A percentile compares a stretch with the other conserved stretches of the same genome.
These are phyloP conservation scores for Astrothelium macrocarpum DNA, from an alignment of 495 filamentous ascomycete genomes.

Conservation along the genomic window DNA sequence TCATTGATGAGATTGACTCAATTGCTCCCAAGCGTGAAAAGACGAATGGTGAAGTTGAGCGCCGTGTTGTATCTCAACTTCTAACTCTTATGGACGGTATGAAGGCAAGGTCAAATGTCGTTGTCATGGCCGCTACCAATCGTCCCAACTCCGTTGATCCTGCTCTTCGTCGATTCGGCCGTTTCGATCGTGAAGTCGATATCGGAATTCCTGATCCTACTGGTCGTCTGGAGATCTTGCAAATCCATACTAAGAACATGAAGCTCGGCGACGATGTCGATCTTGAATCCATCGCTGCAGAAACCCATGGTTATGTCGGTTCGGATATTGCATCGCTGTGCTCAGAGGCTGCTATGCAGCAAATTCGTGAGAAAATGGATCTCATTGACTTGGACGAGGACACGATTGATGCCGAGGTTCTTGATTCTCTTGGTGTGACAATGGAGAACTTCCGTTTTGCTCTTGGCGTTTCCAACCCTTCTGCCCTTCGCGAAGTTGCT, in stretches of 20 bases:
- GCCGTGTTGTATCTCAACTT: slow-evolving; percentile 94
- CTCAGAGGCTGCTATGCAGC: slow-evolving; percentile 99
- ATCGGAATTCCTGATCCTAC: slow-evolving; percentile 97
- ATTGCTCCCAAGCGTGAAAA: slow-evolving; percentile 99
- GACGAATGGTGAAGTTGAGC: slow-evolving; percentile 98
- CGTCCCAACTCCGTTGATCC: slow-evolving; percentile 96
- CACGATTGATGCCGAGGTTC: slow-evolving; percentile 95
- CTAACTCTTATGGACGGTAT: slow-evolving; percentile 98
- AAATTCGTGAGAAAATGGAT: slow-evolving; percentile 99
- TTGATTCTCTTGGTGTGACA: slow-evolving; percentile 95
- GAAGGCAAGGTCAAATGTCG: slow-evolving; percentile 97
- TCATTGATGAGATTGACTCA: slow-evolving; percentile 98
- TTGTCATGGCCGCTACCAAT: slow-evolving; percentile 98
- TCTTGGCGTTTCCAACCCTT: slow-evolving; percentile 95
- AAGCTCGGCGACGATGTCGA: slow-evolving; percentile 96
- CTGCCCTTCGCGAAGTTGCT: slow-evolving; percentile 94
- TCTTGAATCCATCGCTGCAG: slow-evolving; percentile 89
- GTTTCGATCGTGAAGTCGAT: slow-evolving; percentile 97
- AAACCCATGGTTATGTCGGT: slow-evolving; percentile 98
- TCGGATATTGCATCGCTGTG: slow-evolving; percentile 98
- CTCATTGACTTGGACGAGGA: slow-evolving; percentile 98
- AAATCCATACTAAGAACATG: slow-evolving; percentile 99
- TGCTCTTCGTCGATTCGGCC: slow-evolving; percentile 91
- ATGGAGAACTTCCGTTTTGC: slow-evolving; percentile 99
- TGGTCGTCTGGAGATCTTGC: slow-evolving; percentile 94